Base-by-base conservation (phyloP, 1,284 basidiomycete genomes). In the Cryptococcus jaspeensis region DNA sequence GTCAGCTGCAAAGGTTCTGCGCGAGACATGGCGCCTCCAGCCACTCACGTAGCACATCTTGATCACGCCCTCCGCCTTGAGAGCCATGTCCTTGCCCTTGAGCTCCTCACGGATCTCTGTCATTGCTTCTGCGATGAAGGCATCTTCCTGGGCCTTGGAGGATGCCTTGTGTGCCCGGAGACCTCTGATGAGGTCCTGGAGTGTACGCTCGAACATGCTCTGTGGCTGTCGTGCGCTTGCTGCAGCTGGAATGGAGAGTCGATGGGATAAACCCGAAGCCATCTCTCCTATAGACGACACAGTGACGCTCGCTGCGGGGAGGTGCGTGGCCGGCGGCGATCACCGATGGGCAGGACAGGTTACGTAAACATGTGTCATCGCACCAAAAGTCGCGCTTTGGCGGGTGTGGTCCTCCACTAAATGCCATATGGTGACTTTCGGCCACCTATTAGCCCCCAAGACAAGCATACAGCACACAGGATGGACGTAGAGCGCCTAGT, bases 11-110 rank as follows among this genome's bases (percentile, higher is more conserved):
- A 42, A 22, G 5, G 5, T 35, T 37, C 7, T 13, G 6, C 23
- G n/a, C 18, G 23, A 13, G n/a, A n/a, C 7, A 8, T 8, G 5
- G 37, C 20, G 18, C 3, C 7, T 22, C 16, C 15, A 1, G 20
- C 25, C 40, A 84, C 90, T 78, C 78, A 95, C 93, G 80, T 98
- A 99, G 70, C 91, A 92, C 62, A 98, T 86, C 79, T 99, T 99
- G 72, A 99, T 82, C 41, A 98, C 86, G 0, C 93, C 96, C 35
- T 85, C 92, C 0, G 92, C 92, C 78, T 99, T 99, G 65, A 99
- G 83, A 64, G 92, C 90, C 89, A 98, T 95, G 72, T 99, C 96
- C 70, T 92, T 92, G 69, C 84, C 86, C 78, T 86, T 89, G 69
- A 98, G 87, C 80, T 99, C 96, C 56, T 84, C 82, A 59, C 91